These are phyloP conservation scores for Arabidopsis lyrata DNA, from an alignment of 441 rosid genomes.

Conservation along the genomic window DNA sequence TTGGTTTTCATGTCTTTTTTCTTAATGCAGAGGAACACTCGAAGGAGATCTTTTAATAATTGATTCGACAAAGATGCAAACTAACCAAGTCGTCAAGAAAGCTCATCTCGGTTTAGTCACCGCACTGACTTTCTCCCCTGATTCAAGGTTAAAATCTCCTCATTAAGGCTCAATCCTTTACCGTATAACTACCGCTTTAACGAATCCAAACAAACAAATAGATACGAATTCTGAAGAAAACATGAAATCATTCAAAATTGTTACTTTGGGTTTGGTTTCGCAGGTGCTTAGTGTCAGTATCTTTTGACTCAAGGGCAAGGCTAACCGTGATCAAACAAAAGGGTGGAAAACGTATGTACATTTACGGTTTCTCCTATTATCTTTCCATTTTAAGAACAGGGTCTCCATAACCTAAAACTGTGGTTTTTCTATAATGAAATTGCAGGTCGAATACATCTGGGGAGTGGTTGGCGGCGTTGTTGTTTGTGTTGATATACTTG, in stretches of 20 bases:
- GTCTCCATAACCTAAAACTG: slow-evolving; percentile 18
- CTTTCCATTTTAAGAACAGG: slow-evolving; percentile 4
- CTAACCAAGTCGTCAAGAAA: slow-evolving; percentile 55
- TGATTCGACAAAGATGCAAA: slow-evolving; percentile 56
- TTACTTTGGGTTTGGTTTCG: slow-evolving; percentile 33
- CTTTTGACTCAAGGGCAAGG: slow-evolving; percentile 92
- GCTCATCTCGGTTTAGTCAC: slow-evolving; percentile 93
- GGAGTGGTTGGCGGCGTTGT: slow-evolving; percentile 10
- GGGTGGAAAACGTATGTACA: slow-evolving; percentile 32
- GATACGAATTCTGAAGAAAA: too few species aligned
- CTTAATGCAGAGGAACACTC: slow-evolving; percentile 65
- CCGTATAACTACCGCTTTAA: too few species aligned
- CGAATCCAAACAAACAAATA: too few species aligned
- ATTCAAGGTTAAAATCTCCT: too few species aligned
- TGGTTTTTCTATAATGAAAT: slow-evolving; percentile 23
- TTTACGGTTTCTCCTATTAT: not conserved
- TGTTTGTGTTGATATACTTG: slow-evolving; percentile 31
- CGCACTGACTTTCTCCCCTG: slow-evolving; percentile 74
- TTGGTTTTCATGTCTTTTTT: not conserved
- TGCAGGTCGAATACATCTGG: slow-evolving; percentile 33
- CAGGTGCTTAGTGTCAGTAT: slow-evolving; percentile 85
- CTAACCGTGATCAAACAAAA: slow-evolving; percentile 61
- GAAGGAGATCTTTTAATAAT: slow-evolving; percentile 72
- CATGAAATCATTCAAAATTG: too few species aligned
- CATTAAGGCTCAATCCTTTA: too few species aligned